Conservation (phyloP, 129 eudicot species). For the Solidago caesia region DNA sequence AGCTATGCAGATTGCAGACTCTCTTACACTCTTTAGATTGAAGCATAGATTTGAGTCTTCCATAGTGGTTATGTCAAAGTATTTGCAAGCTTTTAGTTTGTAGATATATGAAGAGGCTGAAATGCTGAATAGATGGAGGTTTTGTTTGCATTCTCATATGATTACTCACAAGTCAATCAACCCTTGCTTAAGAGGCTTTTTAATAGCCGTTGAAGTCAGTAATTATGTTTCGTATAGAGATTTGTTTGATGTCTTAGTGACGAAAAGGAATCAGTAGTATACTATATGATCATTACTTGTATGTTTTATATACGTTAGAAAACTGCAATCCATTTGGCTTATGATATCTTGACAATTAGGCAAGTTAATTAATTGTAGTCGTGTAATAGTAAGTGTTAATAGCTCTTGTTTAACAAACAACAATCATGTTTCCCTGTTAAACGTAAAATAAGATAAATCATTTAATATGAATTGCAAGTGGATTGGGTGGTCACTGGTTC, state of each 20-base stretch:
- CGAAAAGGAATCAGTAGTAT: background rate
- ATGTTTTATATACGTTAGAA: no score
- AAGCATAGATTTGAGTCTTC: slow-evolving; percentile 9
- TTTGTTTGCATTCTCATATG: no score
- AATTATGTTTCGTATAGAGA: background rate
- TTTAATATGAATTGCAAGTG: background rate
- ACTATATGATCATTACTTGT: background rate
- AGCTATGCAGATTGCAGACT: slow-evolving; percentile 1
- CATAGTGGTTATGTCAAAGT: slow-evolving; percentile 7
- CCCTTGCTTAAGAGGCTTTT: background rate
- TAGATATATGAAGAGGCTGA: background rate
- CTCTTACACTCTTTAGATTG: no score
- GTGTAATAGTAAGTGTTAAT: no score
- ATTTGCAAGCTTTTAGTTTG: background rate
- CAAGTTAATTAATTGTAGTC: no score
- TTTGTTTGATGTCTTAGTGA: slow-evolving; percentile 10
- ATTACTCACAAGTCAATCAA: no score
- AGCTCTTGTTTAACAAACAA: background rate
- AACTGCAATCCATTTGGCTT: no score
- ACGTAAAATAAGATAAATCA: background rate
- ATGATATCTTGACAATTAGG: no score
- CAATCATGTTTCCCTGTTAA: background rate
- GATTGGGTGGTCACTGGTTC: background rate
- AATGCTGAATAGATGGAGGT: background rate
- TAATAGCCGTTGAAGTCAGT: slow-evolving; percentile 11